Conservation (phyloP, 202 grass and related monocot genomes). For the Eragrostis tef region DNA sequence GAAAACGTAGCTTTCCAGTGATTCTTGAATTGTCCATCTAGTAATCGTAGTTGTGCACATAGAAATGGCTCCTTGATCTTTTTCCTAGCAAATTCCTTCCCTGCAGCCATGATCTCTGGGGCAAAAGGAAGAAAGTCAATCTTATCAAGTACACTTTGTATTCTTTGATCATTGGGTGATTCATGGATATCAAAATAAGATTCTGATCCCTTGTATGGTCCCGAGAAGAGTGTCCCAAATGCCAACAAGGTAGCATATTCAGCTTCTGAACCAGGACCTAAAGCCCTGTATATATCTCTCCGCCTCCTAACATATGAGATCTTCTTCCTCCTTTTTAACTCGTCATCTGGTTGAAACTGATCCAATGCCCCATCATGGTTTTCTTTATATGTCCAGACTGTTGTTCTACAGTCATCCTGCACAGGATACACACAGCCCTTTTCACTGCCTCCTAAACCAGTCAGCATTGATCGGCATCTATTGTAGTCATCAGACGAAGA, state of each 20-base stretch:
- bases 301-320: constrained; percentile 71
- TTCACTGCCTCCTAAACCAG: constrained; percentile 60
- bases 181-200: constrained; percentile 90
- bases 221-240: constrained; percentile 91
- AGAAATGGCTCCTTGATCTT: constrained; percentile 83
- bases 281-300: constrained; percentile 73
- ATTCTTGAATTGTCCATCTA: constrained; percentile 98
- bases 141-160: constrained; percentile 66
- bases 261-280: constrained; percentile 77
- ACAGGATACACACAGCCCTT: constrained; percentile 64
- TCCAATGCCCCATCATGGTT: constrained; percentile 64
- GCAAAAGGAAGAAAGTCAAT: constrained; percentile 83
- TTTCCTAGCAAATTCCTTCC: constrained; percentile 66
- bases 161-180: constrained; percentile 57
- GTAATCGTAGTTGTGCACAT: constrained; percentile 83
- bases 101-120: constrained; percentile 79
- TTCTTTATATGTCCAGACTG: constrained; percentile 86
- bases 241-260: constrained; percentile 69
- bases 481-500: constrained; percentile 57
- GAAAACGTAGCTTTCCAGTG: constrained; percentile 94
- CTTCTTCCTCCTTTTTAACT: constrained; percentile 78
- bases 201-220: constrained; percentile 81
- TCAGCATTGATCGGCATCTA: constrained; percentile 71
- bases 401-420: constrained; percentile 87
- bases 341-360: constrained; percentile 83